Conservation (phyloP, 192 early-diverging fungal genomes). For the Linnemannia exigua region DNA sequence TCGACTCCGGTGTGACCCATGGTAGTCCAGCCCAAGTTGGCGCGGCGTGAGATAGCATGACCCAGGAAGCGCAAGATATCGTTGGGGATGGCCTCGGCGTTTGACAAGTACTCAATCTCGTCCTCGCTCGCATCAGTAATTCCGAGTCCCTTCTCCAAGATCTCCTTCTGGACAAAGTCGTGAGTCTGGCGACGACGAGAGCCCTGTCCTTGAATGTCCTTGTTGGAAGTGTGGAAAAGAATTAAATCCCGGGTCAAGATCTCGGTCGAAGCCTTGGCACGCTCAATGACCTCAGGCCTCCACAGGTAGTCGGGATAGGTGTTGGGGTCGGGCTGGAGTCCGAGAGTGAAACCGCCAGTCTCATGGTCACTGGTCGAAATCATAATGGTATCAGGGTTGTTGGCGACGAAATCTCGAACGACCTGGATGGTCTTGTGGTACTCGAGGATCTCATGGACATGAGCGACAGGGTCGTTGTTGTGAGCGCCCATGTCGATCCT, state of each 20-base stretch:
- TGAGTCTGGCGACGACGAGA: constrained; percentile 9
- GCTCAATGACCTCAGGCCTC: constrained; percentile 80
- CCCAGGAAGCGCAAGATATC: constrained; percentile 24
- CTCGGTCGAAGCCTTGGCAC: constrained; percentile 80
- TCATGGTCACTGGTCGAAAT: constrained; percentile 97
- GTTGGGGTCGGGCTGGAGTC: constrained; percentile 73
- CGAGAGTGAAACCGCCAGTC: constrained; percentile 94
- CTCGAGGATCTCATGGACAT: constrained; percentile 92
- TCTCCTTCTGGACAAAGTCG: constrained; percentile 63
- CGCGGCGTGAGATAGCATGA: constrained; percentile 23
- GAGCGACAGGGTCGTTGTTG: constrained; percentile 94
- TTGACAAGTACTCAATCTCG: constrained; percentile 67
- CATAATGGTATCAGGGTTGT: constrained; percentile 88
- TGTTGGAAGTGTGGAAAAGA: constrained; percentile 30
- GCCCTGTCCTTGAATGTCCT: constrained; percentile 1
- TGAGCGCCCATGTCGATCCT: constrained; percentile 98
- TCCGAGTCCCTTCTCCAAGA: constrained; percentile 78
- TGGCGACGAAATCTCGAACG: constrained; percentile 84
- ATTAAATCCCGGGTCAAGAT: constrained; percentile 62
- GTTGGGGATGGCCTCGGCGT: neutral
- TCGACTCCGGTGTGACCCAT: constrained; percentile 96
- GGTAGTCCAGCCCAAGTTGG: constrained; percentile 77
- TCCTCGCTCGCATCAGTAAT: constrained; percentile 76
- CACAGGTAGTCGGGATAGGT: constrained; percentile 92
- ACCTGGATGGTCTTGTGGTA: constrained; percentile 85